Evolutionary conservation across 441 rosid genomes (phyloP).

Genomic region (Francoa sonchifolia): DNA sequence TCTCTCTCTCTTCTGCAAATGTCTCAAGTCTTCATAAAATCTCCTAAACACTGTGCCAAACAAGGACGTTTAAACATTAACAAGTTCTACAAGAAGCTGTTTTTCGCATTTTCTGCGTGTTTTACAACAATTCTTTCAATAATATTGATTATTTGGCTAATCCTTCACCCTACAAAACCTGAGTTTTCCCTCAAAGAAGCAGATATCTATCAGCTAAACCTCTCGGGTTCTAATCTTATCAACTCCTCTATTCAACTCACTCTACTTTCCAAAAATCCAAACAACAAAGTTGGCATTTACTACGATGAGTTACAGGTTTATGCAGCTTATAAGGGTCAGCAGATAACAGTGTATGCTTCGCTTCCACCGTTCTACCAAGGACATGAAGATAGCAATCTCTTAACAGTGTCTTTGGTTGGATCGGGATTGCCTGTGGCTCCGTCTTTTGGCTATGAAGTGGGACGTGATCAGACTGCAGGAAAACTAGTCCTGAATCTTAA

Average conservation of each 20-base stretch:
- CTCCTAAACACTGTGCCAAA: slow-evolving; percentile 53
- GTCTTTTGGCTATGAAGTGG: slow-evolving; percentile 36
- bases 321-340: slow-evolving; percentile 51
- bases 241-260: slow-evolving; percentile 57
- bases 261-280: slow-evolving; percentile 35
- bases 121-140: slow-evolving; percentile 28
- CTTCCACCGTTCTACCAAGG: slow-evolving; percentile 59
- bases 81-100: slow-evolving; percentile 31
- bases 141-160: slow-evolving; percentile 35
- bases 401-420: slow-evolving; percentile 39
- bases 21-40: slow-evolving; percentile 32
- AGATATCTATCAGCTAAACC: slow-evolving; percentile 35
- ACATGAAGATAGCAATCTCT: slow-evolving; percentile 27
- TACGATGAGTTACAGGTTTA: slow-evolving; percentile 41
- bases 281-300: slow-evolving; percentile 47
- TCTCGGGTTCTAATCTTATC: slow-evolving; percentile 36
- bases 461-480: slow-evolving; percentile 36
- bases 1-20: slow-evolving; percentile 23
- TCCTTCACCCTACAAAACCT: slow-evolving; percentile 51
- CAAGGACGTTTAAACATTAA: slow-evolving; percentile 13
- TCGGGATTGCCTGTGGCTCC: slow-evolving; percentile 38
- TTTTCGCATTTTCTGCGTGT: slow-evolving; percentile 23
- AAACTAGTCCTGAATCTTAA: slow-evolving; percentile 27
- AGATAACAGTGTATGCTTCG: slow-evolving; percentile 33
- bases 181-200: slow-evolving; percentile 35